These are phyloP conservation scores for Neckera pumila DNA, from an alignment of 225 moss, liverwort and hornwort species.

Conservation along the genomic window DNA sequence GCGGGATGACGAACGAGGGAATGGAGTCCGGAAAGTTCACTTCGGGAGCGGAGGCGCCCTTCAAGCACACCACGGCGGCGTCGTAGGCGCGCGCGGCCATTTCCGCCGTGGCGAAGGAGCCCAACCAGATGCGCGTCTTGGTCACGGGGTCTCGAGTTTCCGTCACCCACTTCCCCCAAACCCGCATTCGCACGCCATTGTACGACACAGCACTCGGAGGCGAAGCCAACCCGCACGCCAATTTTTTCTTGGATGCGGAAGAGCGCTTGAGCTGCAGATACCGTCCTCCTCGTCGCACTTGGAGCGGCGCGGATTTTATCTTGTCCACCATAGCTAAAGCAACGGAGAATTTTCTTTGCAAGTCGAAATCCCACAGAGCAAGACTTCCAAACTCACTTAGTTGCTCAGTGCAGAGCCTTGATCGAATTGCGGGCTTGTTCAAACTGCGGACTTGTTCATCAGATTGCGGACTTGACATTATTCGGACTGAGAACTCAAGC, in stretches of 20 bases:
- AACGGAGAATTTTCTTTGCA: too few species aligned
- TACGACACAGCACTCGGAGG: background rate
- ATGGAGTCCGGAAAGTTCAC: too few species aligned
- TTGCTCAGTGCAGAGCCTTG: background rate
- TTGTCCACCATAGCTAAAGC: constrained; percentile 20
- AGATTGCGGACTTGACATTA: background rate
- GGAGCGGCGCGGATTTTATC: background rate
- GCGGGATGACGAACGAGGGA: background rate
- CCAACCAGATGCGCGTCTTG: too few species aligned
- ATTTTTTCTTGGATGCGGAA: background rate
- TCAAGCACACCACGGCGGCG: too few species aligned
- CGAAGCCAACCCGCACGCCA: too few species aligned
- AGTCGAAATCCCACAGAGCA: background rate
- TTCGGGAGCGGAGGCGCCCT: too few species aligned
- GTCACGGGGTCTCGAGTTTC: background rate
- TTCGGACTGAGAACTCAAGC: background rate
- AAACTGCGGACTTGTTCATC: too few species aligned
- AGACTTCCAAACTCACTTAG: background rate
- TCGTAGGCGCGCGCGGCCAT: too few species aligned
- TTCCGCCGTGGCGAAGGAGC: too few species aligned
- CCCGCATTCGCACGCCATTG: constrained; percentile 39
- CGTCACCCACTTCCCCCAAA: constrained; percentile 47
- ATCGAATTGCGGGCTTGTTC: too few species aligned
- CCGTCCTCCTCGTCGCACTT: background rate
- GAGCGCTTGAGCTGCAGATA: background rate